Conservation (phyloP, 2,329 filamentous ascomycete genomes). For the Lasiodiplodia citricola region DNA sequence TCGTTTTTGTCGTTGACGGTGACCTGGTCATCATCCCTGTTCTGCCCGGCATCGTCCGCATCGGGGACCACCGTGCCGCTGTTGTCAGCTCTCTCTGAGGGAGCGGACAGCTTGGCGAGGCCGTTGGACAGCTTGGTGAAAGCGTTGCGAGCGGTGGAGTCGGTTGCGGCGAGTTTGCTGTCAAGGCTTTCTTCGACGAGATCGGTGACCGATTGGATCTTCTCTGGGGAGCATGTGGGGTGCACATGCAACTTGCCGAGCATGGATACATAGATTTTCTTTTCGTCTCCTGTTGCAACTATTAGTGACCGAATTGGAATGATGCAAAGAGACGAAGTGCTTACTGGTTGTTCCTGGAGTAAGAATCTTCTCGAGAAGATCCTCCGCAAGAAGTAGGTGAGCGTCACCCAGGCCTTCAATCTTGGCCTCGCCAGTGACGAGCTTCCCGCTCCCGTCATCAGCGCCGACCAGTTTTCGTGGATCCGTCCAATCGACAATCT, state of each 20-base stretch:
- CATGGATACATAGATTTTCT: slow-evolving; percentile 77
- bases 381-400: slow-evolving; percentile 77
- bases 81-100: slow-evolving; percentile 29
- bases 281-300: slow-evolving; percentile 72
- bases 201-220: slow-evolving; percentile 47
- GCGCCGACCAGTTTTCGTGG: slow-evolving; percentile 76
- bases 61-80: slow-evolving; percentile 1
- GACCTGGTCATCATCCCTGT: slow-evolving; percentile 1
- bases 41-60: slow-evolving; percentile 26
- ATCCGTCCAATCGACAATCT: slow-evolving; percentile 93
- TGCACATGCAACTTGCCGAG: slow-evolving; percentile 83
- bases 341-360: slow-evolving; percentile 69
- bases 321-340: slow-evolving; percentile 34
- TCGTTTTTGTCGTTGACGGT: slow-evolving; percentile 1
- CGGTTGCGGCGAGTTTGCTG: slow-evolving; percentile 54
- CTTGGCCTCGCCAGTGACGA: slow-evolving; percentile 59
- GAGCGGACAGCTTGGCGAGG: slow-evolving; percentile 58
- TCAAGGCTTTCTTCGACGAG: slow-evolving; percentile 56
- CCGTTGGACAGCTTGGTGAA: slow-evolving; percentile 59
- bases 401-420: slow-evolving; percentile 71
- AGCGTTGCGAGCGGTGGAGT: slow-evolving; percentile 58
- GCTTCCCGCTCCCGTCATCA: slow-evolving; percentile 49
- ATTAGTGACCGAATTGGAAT: slow-evolving; percentile 35
- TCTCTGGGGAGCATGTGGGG: slow-evolving; percentile 58
- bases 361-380: slow-evolving; percentile 76